Percentiles rank a stretch among this genome's conserved stretches.
Conservation (phyloP, 2,329 filamentous ascomycete species). For the Scedosporium minutisporum region DNA sequence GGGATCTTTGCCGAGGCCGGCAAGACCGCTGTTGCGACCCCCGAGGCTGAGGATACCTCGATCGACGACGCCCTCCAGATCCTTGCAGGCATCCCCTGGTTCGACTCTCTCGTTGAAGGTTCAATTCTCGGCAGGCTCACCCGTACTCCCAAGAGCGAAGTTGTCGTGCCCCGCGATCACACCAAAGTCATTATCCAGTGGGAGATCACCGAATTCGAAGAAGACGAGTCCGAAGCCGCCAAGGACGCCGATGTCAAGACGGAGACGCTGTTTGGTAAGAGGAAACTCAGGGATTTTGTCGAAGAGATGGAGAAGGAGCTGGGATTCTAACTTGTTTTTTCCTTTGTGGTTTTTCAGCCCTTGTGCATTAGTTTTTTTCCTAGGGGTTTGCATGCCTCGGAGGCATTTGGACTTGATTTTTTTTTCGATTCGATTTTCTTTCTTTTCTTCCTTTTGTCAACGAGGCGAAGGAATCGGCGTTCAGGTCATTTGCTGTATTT, state of each 20-base stretch:
- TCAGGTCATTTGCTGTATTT: neutral
- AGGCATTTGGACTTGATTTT: neutral
- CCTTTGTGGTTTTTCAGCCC: constrained; percentile 17
- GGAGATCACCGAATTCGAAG: constrained; percentile 3
- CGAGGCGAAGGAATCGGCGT: neutral
- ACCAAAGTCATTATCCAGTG: neutral
- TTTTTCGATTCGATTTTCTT: neutral
- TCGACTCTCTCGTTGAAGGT: constrained; percentile 38
- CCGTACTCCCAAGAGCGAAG: neutral
- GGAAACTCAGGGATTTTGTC: neutral
- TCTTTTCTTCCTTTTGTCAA: neutral
- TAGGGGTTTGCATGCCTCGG: neutral
- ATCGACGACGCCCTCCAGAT: constrained; percentile 12
- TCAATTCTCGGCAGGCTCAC: constrained; percentile 1
- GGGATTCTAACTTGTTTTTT: neutral
- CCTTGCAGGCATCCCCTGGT: constrained; percentile 60
- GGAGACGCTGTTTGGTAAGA: neutral
- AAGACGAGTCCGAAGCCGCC: neutral
- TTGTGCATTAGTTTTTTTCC: constrained; percentile 2
- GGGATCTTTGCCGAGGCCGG: constrained; percentile 10
- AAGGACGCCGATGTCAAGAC: neutral
- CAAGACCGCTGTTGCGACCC: constrained; percentile 15
- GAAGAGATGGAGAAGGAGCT: neutral
- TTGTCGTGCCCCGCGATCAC: neutral
- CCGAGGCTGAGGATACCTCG: constrained; percentile 15